Conservation (phyloP, 1,284 basidiomycete genomes). For the Exsudoporus floridanus region DNA sequence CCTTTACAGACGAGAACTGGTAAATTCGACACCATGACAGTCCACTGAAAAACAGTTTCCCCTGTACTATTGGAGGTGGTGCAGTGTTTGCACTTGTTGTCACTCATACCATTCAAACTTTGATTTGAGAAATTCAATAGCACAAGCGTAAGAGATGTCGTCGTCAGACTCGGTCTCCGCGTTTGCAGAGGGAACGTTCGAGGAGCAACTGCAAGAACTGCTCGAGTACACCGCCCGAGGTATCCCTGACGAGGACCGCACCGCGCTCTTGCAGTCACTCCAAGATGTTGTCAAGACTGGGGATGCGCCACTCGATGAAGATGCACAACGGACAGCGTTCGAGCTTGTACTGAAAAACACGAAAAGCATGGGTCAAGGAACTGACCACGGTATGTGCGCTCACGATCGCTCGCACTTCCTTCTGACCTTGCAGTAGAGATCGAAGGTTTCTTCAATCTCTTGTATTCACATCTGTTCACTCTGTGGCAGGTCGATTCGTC, state of each 20-base stretch:
- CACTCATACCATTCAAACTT: constrained; percentile 5
- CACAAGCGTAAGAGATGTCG: constrained; percentile 19
- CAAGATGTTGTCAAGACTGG: constrained; percentile 56
- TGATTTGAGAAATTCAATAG: constrained; percentile 11
- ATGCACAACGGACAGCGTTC: constrained; percentile 52
- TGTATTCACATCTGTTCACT: constrained; percentile 67
- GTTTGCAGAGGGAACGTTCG: constrained; percentile 85
- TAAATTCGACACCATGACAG: too few relatives aligned
- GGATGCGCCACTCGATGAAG: constrained; percentile 45
- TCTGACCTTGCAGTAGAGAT: constrained; percentile 51
- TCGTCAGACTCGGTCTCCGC: constrained; percentile 73
- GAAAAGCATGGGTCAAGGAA: constrained; percentile 70
- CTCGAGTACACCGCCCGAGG: constrained; percentile 74
- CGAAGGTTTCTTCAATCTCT: constrained; percentile 84
- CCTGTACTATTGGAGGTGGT: too few relatives aligned
- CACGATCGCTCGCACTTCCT: not conserved
- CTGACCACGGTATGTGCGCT: constrained; percentile 60
- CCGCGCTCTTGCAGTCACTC: constrained; percentile 65
- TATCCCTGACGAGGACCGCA: constrained; percentile 66
- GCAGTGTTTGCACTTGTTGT: constrained; percentile 24
- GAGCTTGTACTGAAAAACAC: constrained; percentile 59
- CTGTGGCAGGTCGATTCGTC: constrained; percentile 54
- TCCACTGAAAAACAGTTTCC: too few relatives aligned
- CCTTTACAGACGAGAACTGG: too few relatives aligned
- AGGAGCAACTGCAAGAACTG: constrained; percentile 81